phyloP scores from a whole-genome alignment of 192 early-diverging fungal genomes.

The Coemansia sp. region DNA sequence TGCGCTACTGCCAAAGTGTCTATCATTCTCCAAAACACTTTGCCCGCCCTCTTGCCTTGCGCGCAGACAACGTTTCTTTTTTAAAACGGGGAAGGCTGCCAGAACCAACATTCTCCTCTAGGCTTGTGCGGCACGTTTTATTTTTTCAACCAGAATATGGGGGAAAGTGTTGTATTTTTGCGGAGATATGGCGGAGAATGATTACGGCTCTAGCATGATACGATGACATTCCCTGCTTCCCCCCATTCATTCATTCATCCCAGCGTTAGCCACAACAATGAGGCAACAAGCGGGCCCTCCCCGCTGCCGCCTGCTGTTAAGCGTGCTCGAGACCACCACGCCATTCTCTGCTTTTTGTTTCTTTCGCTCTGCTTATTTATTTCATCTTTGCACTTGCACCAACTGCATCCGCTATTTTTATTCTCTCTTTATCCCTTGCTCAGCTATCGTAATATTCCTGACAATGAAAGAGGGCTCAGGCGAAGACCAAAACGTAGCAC shows the following conservation, averaged over 20 bases:
- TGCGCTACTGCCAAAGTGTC: background rate
- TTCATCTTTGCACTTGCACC: background rate
- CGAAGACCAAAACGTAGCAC: constrained; percentile 56
- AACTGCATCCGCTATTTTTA: background rate
- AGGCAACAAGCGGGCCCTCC: background rate
- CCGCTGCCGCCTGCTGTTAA: background rate
- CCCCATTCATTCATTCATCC: background rate
- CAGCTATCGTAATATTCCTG: background rate
- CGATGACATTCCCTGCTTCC: background rate
- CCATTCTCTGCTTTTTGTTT: background rate
- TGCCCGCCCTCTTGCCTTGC: background rate
- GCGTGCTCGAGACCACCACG: background rate
- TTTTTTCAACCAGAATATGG: background rate
- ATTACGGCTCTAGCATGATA: constrained; percentile 11
- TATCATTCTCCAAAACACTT: background rate
- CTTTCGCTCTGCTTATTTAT: background rate
- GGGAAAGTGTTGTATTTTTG: background rate
- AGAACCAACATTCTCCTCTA: background rate
- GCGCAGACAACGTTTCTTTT: constrained; percentile 3
- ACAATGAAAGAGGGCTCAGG: constrained; percentile 47
- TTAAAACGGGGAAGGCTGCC: background rate
- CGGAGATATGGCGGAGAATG: constrained; percentile 11
- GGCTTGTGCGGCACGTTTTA: background rate
- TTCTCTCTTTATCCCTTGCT: background rate
- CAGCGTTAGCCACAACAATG: constrained; percentile 2